phyloP scores from a whole-genome alignment of 768 basidiomycete genomes.

The Podaxis rugospora region DNA sequence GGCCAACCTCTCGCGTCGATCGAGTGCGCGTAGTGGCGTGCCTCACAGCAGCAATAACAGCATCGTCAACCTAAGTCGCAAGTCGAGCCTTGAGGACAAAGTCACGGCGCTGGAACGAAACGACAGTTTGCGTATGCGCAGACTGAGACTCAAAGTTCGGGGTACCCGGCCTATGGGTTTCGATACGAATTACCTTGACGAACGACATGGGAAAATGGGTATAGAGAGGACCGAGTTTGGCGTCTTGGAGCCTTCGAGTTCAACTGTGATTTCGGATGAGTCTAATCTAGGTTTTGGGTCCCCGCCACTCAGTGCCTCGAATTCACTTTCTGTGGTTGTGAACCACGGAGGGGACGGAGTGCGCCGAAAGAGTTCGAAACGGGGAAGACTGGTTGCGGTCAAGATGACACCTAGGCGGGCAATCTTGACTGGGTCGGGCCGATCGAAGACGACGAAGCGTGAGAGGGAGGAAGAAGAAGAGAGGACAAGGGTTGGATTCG shows the following conservation, averaged over 20 bases:
- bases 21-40: slow-evolving; percentile 17
- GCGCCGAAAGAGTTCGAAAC: neutral
- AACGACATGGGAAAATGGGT: slow-evolving; percentile 27
- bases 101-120: slow-evolving; percentile 1
- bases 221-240: neutral
- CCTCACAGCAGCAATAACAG: slow-evolving; percentile 9
- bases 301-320: neutral
- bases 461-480: slow-evolving; percentile 47
- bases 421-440: slow-evolving; percentile 8
- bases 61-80: slow-evolving; percentile 5
- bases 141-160: slow-evolving; percentile 24
- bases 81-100: slow-evolving; percentile 9
- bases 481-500: slow-evolving; percentile 71
- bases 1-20: slow-evolving; percentile 19
- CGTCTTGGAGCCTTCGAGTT: neutral
- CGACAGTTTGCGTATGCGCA: slow-evolving; percentile 13
- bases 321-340: neutral
- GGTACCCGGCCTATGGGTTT: slow-evolving; percentile 18
- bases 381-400: slow-evolving; percentile 38
- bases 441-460: slow-evolving; percentile 13
- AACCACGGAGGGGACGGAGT: neutral
- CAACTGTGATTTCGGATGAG: neutral
- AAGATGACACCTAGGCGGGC: slow-evolving; percentile 40
- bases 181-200: slow-evolving; percentile 20
- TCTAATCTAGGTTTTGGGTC: neutral